Evolutionary conservation across 2,329 filamentous ascomycete species (phyloP).

Genomic region (Tolypocladium cylindrosporum): DNA sequence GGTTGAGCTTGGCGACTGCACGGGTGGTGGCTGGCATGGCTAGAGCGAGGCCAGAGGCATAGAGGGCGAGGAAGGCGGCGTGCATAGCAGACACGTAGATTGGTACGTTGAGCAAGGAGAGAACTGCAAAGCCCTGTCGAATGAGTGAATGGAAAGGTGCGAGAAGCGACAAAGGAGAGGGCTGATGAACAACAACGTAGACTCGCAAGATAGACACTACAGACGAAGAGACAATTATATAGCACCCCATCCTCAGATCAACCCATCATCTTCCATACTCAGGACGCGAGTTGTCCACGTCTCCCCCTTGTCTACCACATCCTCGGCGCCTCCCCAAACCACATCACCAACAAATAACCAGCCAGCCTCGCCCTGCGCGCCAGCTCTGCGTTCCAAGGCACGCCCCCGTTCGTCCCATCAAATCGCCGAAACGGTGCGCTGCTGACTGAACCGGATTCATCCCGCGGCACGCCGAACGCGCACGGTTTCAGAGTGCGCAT

Average conservation of each 20-base stretch:
- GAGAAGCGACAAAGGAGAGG: background rate
- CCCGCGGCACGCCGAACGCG: background rate
- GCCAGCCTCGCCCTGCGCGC: background rate
- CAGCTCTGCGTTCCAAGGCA: background rate
- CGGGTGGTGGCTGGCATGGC: background rate
- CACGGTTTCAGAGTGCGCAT: background rate
- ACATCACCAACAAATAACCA: background rate
- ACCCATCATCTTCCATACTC: no score
- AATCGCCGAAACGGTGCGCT: no score
- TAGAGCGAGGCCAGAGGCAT: background rate
- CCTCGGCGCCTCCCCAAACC: background rate
- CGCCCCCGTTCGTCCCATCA: background rate
- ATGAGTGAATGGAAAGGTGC: background rate
- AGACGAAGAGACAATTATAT: background rate
- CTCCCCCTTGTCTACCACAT: background rate
- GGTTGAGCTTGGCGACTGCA: conserved; percentile 28
- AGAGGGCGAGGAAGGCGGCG: background rate
- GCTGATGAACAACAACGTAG: background rate
- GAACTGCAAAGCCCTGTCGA: background rate
- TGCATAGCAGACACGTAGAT: background rate
- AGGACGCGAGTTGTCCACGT: background rate
- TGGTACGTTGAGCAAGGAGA: no score
- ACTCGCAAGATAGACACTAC: background rate
- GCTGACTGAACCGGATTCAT: background rate
- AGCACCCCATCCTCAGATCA: no score